Conservation (phyloP, 768 basidiomycete genomes). For the Coprinopsis strossmayeri region DNA sequence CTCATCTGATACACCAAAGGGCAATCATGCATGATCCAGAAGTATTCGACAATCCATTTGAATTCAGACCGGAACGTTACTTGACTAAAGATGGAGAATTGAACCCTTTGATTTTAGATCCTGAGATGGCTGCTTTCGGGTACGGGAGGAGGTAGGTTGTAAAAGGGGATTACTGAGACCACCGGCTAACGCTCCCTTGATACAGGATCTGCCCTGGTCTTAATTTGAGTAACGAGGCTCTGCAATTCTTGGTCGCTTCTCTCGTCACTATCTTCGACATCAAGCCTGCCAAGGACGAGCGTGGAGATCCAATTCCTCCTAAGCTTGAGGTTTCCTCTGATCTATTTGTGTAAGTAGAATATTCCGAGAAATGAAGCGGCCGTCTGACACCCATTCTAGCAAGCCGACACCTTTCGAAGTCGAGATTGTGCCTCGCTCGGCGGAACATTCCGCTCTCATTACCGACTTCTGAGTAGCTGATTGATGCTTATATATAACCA, state of each 20-base stretch:
- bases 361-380: not conserved
- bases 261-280: conserved; percentile 16
- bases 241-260: conserved; percentile 20
- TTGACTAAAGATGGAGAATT: conserved; percentile 12
- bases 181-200: too few relatives aligned
- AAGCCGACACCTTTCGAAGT: conserved; percentile 2
- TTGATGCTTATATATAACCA: too few relatives aligned
- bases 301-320: conserved; percentile 2
- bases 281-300: conserved; percentile 5
- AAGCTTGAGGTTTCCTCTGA: conserved; percentile 5
- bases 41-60: conserved; percentile 24
- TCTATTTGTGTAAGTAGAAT: conserved; percentile 5
- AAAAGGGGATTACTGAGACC: too few relatives aligned
- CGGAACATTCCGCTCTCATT: too few relatives aligned
- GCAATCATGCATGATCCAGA: conserved; percentile 23
- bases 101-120: conserved; percentile 10
- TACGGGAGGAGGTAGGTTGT: conserved; percentile 13
- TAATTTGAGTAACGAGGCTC: conserved; percentile 33
- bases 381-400: not conserved
- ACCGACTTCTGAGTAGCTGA: too few relatives aligned
- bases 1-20: not conserved
- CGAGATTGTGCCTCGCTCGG: conserved; percentile 1
- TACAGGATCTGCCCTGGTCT: conserved; percentile 35
- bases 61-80: conserved; percentile 27
- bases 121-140: conserved; percentile 13